A percentile compares a stretch with the other conserved stretches of the same genome.
These are phyloP conservation scores for Pelagophyceae sp. DNA, from an alignment of 352 stramenopile species.

Conservation along the genomic window DNA sequence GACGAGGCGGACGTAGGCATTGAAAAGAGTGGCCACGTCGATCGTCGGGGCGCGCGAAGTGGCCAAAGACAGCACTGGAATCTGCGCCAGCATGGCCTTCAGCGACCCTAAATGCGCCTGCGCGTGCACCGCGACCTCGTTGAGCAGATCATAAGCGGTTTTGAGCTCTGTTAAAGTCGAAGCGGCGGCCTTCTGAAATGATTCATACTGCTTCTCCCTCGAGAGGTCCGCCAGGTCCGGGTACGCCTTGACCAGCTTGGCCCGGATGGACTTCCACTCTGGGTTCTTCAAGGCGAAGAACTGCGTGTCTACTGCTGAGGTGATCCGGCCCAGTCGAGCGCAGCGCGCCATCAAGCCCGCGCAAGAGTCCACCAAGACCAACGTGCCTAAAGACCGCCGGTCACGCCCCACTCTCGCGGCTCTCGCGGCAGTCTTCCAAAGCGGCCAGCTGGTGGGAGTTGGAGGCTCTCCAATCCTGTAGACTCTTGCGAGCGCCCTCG, in stretches of 20 bases:
- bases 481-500: no score
- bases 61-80: background rate
- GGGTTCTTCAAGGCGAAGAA: background rate
- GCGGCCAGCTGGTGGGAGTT: no score
- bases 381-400: no score
- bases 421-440: no score
- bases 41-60: background rate
- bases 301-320: background rate
- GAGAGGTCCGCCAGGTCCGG: background rate
- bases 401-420: no score
- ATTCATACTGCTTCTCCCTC: background rate
- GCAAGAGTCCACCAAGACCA: background rate
- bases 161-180: background rate
- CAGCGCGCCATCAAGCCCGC: background rate
- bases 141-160: background rate
- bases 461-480: no score
- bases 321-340: background rate
- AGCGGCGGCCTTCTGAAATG: background rate
- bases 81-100: background rate
- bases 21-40: background rate
- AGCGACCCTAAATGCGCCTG: background rate
- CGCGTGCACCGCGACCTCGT: background rate
- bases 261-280: conserved; percentile 12
- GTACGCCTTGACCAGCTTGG: conserved; percentile 12
- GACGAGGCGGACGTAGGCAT: background rate